Evolutionary conservation across 2,329 filamentous ascomycete species (phyloP), one percentile per base, ranked within the genome.

Genomic region (Ascomycota sp.): DNA sequence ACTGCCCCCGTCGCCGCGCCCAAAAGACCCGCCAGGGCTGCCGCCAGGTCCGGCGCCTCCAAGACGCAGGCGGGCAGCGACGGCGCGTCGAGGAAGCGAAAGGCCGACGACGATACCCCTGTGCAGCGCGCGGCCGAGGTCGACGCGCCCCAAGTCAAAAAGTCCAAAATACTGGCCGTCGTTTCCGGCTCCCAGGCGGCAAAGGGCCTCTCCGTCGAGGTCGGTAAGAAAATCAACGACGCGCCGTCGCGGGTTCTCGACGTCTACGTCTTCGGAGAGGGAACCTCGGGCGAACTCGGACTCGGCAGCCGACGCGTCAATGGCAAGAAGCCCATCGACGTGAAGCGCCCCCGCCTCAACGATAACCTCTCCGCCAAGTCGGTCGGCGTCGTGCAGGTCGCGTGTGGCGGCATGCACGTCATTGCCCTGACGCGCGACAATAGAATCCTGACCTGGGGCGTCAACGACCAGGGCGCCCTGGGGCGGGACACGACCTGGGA

Each of bases 401-500:
- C 77, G 30, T 72, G 75, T 35, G 81, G 81, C 35, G 80, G 79
- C 33, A 86, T 91, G 79, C 81, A 91, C 52, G 72, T 65, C 30
- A 59, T 77, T 36, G 79, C 75, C 3, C 56, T 89, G 30, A 86
- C 81, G 29, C 65, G 73, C 40, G 75, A 86, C 50, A 81, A 83
- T 59, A 74, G 73, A 53, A 77, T 91, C 40, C 56, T 82, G 31
- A 83, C 78, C 20, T 91, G 81, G 81, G 81, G 81, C 31, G 80
- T 89, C 40, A 89, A 89, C 46, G 81, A 91, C 45, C 73, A 83
- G 44, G 76, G 77, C 37, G 78, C 81, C 7, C 63, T 91, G 23
- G 81, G 81, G 25, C 65, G 81, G 44, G 67, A 79, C 45, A 85
- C 77, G 3, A 56, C 55, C 9, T 75, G 72, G 63, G 67, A 75